Conservation (phyloP, 768 basidiomycete genomes). For the Psilocybe tampanensis region DNA sequence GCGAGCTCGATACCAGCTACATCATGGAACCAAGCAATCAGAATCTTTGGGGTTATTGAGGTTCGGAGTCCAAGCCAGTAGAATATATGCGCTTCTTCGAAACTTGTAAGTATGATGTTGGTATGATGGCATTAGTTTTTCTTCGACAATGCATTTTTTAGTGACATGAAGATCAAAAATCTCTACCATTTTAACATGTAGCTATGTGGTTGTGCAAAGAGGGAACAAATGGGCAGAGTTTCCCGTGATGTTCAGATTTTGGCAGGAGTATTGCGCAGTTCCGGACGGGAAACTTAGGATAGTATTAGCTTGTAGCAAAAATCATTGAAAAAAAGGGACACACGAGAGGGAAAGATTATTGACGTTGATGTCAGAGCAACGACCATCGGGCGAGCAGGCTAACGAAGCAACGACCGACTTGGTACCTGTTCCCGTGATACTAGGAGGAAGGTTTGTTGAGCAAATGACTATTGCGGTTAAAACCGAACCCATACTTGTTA, state of each 20-base stretch:
- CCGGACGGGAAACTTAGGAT: slow-evolving; percentile 38
- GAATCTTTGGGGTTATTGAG: slow-evolving; percentile 12
- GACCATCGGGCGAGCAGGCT: slow-evolving; percentile 56
- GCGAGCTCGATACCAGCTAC: not conserved
- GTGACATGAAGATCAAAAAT: too few species aligned
- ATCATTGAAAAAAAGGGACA: slow-evolving; percentile 17
- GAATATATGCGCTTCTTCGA: slow-evolving; percentile 13
- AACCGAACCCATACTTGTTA: slow-evolving; percentile 38
- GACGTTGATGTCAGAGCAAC: slow-evolving; percentile 51
- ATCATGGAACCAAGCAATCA: not conserved
- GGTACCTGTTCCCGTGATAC: slow-evolving; percentile 60
- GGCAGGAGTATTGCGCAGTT: slow-evolving; percentile 50
- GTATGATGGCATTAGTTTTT: too few species aligned
- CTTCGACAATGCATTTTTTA: too few species aligned
- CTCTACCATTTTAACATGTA: too few species aligned
- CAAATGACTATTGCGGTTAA: not conserved
- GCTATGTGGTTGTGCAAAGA: slow-evolving; percentile 22
- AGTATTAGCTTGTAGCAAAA: not conserved
- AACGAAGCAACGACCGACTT: slow-evolving; percentile 54
- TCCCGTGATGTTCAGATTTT: slow-evolving; percentile 53
- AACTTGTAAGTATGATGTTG: too few species aligned
- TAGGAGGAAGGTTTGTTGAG: slow-evolving; percentile 21
- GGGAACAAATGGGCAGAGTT: slow-evolving; percentile 47
- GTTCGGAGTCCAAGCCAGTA: too few species aligned
- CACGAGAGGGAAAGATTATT: slow-evolving; percentile 48